These are phyloP conservation scores for Vicia sativa DNA, from an alignment of 306 rosid species.

Conservation along the genomic window DNA sequence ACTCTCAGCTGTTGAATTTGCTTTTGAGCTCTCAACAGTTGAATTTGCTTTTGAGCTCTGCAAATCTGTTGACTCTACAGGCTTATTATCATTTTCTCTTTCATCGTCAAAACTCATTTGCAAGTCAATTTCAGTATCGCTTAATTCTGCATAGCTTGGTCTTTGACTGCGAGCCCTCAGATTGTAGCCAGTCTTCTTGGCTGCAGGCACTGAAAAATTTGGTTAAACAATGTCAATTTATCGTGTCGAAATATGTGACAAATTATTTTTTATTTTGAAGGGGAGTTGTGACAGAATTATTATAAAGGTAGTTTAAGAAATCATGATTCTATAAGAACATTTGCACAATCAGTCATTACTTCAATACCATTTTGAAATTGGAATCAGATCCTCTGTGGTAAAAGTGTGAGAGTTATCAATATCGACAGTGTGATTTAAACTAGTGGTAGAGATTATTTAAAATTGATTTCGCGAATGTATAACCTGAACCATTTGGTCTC, in stretches of 20 bases:
- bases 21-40: neutral
- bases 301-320: constrained; percentile 9
- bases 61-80: too few relatives aligned
- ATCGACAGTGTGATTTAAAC: neutral
- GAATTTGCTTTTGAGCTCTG: neutral
- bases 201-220: neutral
- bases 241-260: constrained; percentile 16
- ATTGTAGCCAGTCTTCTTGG: constrained; percentile 10
- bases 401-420: neutral
- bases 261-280: neutral
- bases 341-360: neutral
- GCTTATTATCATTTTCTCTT: neutral
- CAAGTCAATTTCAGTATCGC: constrained; percentile 14
- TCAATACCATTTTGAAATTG: neutral
- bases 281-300: constrained; percentile 2
- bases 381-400: neutral
- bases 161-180: constrained; percentile 30
- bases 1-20: neutral
- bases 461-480: neutral
- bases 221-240: neutral
- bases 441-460: neutral
- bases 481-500: neutral
- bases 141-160: neutral
- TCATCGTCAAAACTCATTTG: neutral
- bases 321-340: neutral